Conservation (phyloP, 352 stramenopile species). For the Globisporangium irregulare region DNA sequence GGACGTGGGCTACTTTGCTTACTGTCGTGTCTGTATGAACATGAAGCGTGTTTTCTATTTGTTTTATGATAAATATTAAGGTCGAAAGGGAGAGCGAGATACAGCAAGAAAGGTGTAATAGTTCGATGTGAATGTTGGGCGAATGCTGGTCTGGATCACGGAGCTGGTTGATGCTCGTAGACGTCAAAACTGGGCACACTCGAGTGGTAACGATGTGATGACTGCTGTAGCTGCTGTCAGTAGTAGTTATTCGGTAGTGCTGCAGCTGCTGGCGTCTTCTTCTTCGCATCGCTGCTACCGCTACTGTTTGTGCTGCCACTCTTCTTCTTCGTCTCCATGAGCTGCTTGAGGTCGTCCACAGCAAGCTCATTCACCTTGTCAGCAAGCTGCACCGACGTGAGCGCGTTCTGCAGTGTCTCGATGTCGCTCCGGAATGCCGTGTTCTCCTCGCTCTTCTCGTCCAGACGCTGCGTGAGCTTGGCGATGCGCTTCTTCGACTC, state of each 20-base stretch:
- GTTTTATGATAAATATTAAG: slow-evolving; percentile 6
- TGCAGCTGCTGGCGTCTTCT: not conserved
- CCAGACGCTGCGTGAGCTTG: slow-evolving; percentile 46
- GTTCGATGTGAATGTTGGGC: not conserved
- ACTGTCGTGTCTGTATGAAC: not conserved
- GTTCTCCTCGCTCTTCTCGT: slow-evolving; percentile 59
- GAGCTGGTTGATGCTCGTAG: not conserved
- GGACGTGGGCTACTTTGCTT: not conserved
- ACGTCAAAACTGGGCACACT: not conserved
- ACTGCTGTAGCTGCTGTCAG: slow-evolving; percentile 1
- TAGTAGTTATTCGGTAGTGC: slow-evolving; percentile 19
- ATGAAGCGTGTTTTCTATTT: slow-evolving; percentile 7
- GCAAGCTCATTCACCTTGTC: slow-evolving; percentile 62
- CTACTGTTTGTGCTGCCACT: slow-evolving; percentile 6
- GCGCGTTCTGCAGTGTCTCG: slow-evolving; percentile 54
- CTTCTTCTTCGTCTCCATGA: slow-evolving; percentile 19
- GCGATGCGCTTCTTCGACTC: slow-evolving; percentile 53
- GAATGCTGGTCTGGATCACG: not conserved
- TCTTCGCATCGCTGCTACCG: not conserved
- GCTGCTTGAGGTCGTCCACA: slow-evolving; percentile 46
- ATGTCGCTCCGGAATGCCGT: slow-evolving; percentile 60
- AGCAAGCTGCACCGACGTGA: slow-evolving; percentile 59
- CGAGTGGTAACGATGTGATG: not conserved
- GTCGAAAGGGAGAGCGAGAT: not conserved
- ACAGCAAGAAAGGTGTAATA: not conserved